Conservation (phyloP, 2,329 filamentous ascomycete genomes). For the Elsinoe batatas region DNA sequence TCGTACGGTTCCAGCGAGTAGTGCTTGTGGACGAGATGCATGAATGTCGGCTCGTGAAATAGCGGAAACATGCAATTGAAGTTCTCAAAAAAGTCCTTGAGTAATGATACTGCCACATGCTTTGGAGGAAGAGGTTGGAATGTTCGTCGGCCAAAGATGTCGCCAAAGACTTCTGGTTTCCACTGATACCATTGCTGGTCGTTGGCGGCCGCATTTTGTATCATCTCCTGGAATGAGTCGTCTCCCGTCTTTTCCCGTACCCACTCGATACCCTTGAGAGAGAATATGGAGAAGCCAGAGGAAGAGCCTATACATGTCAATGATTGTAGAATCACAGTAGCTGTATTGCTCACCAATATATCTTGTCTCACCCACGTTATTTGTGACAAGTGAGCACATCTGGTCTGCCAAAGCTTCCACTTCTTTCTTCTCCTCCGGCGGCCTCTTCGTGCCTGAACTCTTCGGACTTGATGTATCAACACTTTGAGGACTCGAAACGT, state of each 20-base stretch:
- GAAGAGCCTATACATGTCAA: conserved; percentile 59
- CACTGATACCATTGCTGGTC: conserved; percentile 95
- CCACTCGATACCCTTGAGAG: conserved; percentile 95
- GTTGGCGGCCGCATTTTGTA: conserved; percentile 73
- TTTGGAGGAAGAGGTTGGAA: conserved; percentile 78
- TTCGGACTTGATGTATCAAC: conserved; percentile 30
- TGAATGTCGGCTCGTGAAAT: conserved; percentile 96
- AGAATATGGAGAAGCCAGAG: conserved; percentile 97
- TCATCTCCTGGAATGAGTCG: conserved; percentile 87
- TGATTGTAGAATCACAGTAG: neutral
- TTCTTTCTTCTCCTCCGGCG: conserved; percentile 50
- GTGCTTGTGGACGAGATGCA: conserved; percentile 90
- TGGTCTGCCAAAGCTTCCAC: conserved; percentile 88
- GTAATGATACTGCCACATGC: conserved; percentile 73
- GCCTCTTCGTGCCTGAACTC: conserved; percentile 26
- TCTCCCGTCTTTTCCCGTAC: conserved; percentile 98
- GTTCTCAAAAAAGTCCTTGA: conserved; percentile 94
- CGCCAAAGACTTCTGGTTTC: conserved; percentile 95
- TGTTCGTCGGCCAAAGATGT: conserved; percentile 76
- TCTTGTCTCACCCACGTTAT: conserved; percentile 85
- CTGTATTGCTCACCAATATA: conserved; percentile 65
- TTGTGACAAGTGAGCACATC: conserved; percentile 97
- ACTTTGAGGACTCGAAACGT: conserved; percentile 41
- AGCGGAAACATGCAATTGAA: conserved; percentile 99
- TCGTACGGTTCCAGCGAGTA: conserved; percentile 89